phyloP scores from a whole-genome alignment of 192 early-diverging fungal genomes.

The Coemansia sp. region DNA sequence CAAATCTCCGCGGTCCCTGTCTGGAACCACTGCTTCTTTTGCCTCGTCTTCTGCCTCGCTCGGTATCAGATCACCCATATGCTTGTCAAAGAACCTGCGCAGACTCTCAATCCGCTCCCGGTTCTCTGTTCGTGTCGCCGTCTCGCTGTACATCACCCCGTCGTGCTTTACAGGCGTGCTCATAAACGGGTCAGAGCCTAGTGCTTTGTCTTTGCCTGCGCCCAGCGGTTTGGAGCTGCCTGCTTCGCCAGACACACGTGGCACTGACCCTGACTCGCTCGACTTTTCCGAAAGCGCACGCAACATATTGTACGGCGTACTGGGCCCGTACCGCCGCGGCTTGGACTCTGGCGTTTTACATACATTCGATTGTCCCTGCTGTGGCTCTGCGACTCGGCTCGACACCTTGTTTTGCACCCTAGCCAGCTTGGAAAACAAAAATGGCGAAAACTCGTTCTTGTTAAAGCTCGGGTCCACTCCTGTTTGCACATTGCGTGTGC shows the following conservation, averaged over 20 bases:
- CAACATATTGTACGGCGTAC: conserved; percentile 25
- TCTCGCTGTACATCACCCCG: neutral
- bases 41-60: conserved; percentile 1
- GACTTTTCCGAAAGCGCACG: conserved; percentile 38
- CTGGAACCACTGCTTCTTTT: conserved; percentile 2
- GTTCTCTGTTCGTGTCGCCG: conserved; percentile 21
- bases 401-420: neutral
- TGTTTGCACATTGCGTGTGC: conserved; percentile 2
- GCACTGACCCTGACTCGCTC: conserved; percentile 15
- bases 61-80: neutral
- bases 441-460: conserved; percentile 32
- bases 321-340: conserved; percentile 5
- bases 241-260: neutral
- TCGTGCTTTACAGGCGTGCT: conserved; percentile 26
- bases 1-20: conserved; percentile 5
- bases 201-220: neutral
- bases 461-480: conserved; percentile 19
- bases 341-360: conserved; percentile 20
- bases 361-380: neutral
- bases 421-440: conserved; percentile 22
- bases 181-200: conserved; percentile 14
- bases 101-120: conserved; percentile 35
- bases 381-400: neutral
- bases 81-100: conserved; percentile 28
- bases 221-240: neutral